Base-by-base conservation (phyloP, 2,329 filamentous ascomycete genomes). In the Claviceps lovelessii region DNA sequence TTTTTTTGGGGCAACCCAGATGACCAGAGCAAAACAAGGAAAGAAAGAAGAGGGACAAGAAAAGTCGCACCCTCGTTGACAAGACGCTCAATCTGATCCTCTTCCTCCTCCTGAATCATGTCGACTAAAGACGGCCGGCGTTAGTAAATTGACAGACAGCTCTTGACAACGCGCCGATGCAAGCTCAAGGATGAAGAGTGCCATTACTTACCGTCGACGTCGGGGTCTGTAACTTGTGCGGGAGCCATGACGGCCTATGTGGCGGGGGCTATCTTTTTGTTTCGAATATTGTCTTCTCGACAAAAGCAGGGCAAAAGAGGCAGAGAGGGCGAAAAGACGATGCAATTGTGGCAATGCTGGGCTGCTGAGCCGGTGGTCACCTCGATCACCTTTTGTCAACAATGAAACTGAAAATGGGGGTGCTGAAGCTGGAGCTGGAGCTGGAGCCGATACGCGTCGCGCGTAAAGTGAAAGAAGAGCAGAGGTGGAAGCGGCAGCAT, bases 61-160 rank as follows among this genome's bases (percentile, higher is more conserved):
- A 7, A 11, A 23, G 23, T 23, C 52, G 52, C 74, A 86, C 86
- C 87, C 76, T 98, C 93, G 63, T 97, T 97, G 72, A 97, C 90
- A 58, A 95, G 77, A 72, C 94, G 90, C 71, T 94, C 86, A 66
- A 88, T 83, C 61, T 81, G 73, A 66, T 87, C 78, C 67, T 85
- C 77, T 56, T 87, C 84, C 53, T 88, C 86, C 56, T 90, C 84
- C 58, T 82, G 78, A 49, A 56, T 61, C 67, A 71, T 69, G 0
- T 72, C 68, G 57, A 70, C 69, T 71, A 56, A 49, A 9, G 33
- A 35, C 45, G 55, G 33, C 28, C 31, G 17, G 56, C 55, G 45
- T 57, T 46, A 56, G 60, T 46, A 41, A 28, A 17, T 47, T 42
- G 15, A 7, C 31, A n/a, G 44, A 29, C 6, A 23, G 42, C 33